Conservation (phyloP, 768 basidiomycete species). For the Suillus placidus region DNA sequence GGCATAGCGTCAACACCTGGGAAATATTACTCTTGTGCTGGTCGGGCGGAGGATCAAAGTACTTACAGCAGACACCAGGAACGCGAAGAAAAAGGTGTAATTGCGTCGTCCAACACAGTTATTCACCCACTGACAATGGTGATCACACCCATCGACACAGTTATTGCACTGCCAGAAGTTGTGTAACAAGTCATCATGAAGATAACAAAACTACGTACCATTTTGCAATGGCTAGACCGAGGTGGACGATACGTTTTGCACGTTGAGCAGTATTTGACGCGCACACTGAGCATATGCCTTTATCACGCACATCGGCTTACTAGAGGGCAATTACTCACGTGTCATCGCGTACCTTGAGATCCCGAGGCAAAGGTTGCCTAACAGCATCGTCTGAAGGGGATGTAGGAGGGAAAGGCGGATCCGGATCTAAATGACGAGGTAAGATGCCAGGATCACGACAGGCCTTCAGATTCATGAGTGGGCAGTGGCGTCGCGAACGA, state of each 20-base stretch:
- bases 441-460: conserved; percentile 86
- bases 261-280: conserved; percentile 92
- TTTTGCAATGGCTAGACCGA: conserved; percentile 92
- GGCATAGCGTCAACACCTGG: conserved; percentile 72
- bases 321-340: conserved; percentile 51
- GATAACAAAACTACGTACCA: conserved; percentile 53
- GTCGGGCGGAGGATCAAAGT: not conserved
- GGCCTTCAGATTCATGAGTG: conserved; percentile 47
- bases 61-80: conserved; percentile 78
- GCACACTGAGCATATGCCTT: conserved; percentile 55
- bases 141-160: conserved; percentile 94
- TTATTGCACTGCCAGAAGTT: conserved; percentile 77
- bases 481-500: conserved; percentile 10
- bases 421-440: conserved; percentile 83
- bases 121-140: conserved; percentile 91
- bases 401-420: conserved; percentile 73
- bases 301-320: conserved; percentile 4
- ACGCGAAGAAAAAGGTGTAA: conserved; percentile 89
- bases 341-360: conserved; percentile 77
- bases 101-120: conserved; percentile 95
- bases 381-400: conserved; percentile 65
- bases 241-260: conserved; percentile 94
- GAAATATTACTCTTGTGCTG: conserved; percentile 13
- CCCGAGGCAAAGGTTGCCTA: conserved; percentile 73
- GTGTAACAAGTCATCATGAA: conserved; percentile 8